phyloP scores from a whole-genome alignment of 2,329 filamentous ascomycete species.

The Apiospora sp. region DNA sequence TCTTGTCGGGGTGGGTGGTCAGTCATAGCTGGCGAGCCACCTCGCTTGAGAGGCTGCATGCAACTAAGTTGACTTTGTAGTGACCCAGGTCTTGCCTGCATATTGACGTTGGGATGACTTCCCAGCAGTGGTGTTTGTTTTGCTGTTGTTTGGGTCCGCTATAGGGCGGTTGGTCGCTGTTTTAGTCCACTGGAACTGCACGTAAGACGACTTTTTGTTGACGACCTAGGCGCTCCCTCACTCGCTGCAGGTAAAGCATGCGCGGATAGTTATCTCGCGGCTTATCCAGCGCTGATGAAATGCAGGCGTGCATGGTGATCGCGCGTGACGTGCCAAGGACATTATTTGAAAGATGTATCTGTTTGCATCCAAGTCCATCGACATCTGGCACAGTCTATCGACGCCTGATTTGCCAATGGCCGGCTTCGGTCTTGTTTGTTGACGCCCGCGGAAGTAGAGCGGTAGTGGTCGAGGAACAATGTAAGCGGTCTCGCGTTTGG shows the following conservation, averaged over 20 bases:
- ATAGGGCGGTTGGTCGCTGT: not conserved
- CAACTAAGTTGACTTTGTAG: not conserved
- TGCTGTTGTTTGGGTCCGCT: not conserved
- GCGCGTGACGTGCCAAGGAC: slow-evolving; percentile 8
- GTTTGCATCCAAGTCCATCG: not conserved
- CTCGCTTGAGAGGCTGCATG: slow-evolving; percentile 7
- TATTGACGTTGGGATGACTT: slow-evolving; percentile 12
- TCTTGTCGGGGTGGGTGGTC: not conserved
- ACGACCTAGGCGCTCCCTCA: not conserved
- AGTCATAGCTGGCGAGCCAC: not conserved
- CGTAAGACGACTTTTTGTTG: not conserved
- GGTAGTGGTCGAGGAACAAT: not conserved
- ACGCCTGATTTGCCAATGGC: not conserved
- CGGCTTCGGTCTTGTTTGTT: slow-evolving; percentile 6
- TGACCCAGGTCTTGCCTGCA: not conserved
- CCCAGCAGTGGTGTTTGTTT: not conserved
- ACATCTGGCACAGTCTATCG: not conserved
- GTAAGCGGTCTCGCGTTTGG: slow-evolving; percentile 1
- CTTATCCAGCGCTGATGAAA: not conserved
- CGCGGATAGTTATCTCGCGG: slow-evolving; percentile 9
- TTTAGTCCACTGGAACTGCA: slow-evolving; percentile 7
- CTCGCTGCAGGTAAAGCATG: not conserved
- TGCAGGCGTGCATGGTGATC: not conserved
- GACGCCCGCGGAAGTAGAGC: not conserved
- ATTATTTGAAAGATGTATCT: not conserved